Conservation (phyloP, 23 red algal genomes). For the Chondrus crispus region DNA sequence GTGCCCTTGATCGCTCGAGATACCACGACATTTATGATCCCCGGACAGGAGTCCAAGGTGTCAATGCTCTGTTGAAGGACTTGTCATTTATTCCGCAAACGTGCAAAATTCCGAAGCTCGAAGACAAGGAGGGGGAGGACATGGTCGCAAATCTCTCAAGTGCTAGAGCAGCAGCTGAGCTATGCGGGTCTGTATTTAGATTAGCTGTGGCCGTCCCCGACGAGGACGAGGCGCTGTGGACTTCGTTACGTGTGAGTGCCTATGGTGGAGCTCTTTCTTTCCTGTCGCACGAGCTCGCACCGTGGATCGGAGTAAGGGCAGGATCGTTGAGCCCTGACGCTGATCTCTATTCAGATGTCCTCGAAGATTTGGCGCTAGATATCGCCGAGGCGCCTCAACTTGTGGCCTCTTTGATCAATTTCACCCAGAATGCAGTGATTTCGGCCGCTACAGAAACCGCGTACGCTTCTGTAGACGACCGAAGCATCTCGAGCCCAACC, state of each 20-base stretch:
- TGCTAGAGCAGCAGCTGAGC: slow-evolving; percentile 44
- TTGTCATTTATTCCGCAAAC: slow-evolving; percentile 41
- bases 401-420: slow-evolving; percentile 24
- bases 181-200: slow-evolving; percentile 49
- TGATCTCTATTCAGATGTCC: slow-evolving; percentile 73
- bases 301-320: slow-evolving; percentile 54
- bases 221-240: slow-evolving; percentile 56
- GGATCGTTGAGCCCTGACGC: slow-evolving; percentile 54
- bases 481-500: too few relatives aligned
- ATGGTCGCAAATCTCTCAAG: slow-evolving; percentile 19
- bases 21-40: slow-evolving; percentile 73
- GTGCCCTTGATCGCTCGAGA: slow-evolving; percentile 72
- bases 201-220: slow-evolving; percentile 65
- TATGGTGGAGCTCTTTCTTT: slow-evolving; percentile 59
- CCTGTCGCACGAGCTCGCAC: slow-evolving; percentile 18
- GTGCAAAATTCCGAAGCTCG: slow-evolving; percentile 25
- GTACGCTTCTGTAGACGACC: slow-evolving; percentile 25
- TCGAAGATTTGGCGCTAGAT: slow-evolving; percentile 70
- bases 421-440: slow-evolving; percentile 41
- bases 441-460: slow-evolving; percentile 48
- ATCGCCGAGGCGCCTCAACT: slow-evolving; percentile 62
- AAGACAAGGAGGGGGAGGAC: slow-evolving; percentile 50
- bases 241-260: slow-evolving; percentile 27
- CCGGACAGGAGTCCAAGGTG: slow-evolving; percentile 42
- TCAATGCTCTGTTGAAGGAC: slow-evolving; percentile 69